Conservation (phyloP, 305 asterid species). For the Fraxinus sp. region DNA sequence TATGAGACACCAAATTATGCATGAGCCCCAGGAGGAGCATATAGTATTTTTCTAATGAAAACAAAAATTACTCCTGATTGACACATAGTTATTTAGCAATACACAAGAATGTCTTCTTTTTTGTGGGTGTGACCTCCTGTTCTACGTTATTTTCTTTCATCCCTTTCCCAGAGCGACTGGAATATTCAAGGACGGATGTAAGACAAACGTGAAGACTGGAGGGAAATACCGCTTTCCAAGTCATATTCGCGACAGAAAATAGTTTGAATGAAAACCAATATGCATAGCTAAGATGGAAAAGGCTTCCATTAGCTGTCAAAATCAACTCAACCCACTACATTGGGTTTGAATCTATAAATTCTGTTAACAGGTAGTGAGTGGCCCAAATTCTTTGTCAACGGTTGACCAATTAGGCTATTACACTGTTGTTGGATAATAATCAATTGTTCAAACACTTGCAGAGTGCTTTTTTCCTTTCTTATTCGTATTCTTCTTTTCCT, state of each 20-base stretch:
- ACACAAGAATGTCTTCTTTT: not conserved
- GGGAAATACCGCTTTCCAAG: not conserved
- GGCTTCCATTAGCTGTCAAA: not conserved
- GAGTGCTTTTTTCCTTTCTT: not conserved
- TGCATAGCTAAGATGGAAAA: not conserved
- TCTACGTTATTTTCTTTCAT: not conserved
- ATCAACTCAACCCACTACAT: not conserved
- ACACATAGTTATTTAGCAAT: not conserved
- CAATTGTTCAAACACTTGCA: not conserved
- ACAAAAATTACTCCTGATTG: not conserved
- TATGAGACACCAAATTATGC: not conserved
- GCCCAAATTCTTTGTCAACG: not conserved
- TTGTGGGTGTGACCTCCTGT: not conserved
- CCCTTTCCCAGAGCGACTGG: not conserved
- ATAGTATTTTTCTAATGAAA: not conserved
- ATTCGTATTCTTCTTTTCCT: not conserved
- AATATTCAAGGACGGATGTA: not conserved
- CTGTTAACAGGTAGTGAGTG: not conserved
- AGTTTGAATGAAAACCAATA: not conserved
- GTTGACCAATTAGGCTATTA: not conserved
- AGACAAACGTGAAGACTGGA: not conserved
- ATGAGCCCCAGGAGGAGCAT: not conserved
- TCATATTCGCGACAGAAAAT: not conserved
- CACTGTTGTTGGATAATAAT: not conserved
- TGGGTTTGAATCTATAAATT: not conserved